Evolutionary conservation across 371 early-diverging fungal genomes (phyloP), one percentile per base, ranked within the genome.

Genomic region (Mucor irregularis): DNA sequence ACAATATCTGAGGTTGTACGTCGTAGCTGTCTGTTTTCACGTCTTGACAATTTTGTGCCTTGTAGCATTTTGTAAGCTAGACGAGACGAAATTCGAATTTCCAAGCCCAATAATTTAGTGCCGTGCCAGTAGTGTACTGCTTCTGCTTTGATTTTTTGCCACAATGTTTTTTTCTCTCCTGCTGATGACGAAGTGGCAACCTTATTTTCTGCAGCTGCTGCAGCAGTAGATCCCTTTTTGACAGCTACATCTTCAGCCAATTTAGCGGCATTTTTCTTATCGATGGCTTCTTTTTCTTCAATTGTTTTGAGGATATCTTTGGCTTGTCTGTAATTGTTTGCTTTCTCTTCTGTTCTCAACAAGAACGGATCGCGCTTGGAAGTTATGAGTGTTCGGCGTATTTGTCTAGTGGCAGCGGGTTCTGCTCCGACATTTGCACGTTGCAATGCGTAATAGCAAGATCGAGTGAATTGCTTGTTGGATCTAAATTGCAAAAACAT

Each of bases 121-220:
- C 97, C 98, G 51, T 94, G 87, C 94, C 94, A 95, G 78, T 93
- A 93, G 75, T 97, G 98, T 19, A 82, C 61, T 11, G 86, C 83
- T 73, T 96, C 98, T 24, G 87, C 86, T 73, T 96, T 96, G 63
- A 95, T 82, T 42, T 90, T 76, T 40, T 80, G 82, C 86, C 83
- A 80, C 9, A 90, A 42, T 13, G 89, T 83, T 63, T 87, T 87
- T 53, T 89, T 89, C 25, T 69, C 64, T 52, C 73, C 75, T 1
- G 49, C 47, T 9, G 63, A 44, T 16, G 31, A 5, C 5, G 31
- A 31, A n/a, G n/a, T n/a, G n/a, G 5, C 31, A 31, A n/a, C n/a
- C 16, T 44, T 26, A 13, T 44, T 14, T 25, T 24, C 13, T 28
- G 11, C 13, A 8, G 35, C 37, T 35, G 49, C 49, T 48, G 40